Evolutionary conservation across 495 filamentous ascomycete species (phyloP).

Genomic region (Penicillium argentinense): DNA sequence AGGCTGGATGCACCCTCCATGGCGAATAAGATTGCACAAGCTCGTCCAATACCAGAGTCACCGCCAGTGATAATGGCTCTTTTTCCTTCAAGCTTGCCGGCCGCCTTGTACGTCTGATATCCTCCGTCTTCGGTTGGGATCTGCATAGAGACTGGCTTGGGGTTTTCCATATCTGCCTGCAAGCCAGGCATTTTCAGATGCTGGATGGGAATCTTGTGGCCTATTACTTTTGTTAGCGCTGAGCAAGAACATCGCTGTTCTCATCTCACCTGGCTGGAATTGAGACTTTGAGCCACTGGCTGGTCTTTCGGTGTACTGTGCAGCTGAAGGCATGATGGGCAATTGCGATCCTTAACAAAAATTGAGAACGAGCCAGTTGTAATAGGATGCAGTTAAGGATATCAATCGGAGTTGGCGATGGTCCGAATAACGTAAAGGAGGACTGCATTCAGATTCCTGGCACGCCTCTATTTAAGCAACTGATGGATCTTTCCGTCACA

Average conservation of each 20-base stretch:
- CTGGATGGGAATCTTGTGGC: slow-evolving; percentile 69
- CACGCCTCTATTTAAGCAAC: slow-evolving; percentile 5
- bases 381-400: too few relatives aligned
- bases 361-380: too few relatives aligned
- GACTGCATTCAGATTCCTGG: too few relatives aligned
- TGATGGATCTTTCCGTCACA: not conserved
- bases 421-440: not conserved
- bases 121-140: slow-evolving; percentile 70
- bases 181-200: slow-evolving; percentile 67
- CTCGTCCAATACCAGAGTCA: slow-evolving; percentile 81
- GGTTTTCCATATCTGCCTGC: slow-evolving; percentile 64
- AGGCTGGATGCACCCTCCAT: slow-evolving; percentile 79
- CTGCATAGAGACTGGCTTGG: slow-evolving; percentile 60
- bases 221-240: slow-evolving; percentile 33
- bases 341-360: too few relatives aligned
- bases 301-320: slow-evolving; percentile 21
- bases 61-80: slow-evolving; percentile 82
- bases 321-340: slow-evolving; percentile 14
- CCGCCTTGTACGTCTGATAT: slow-evolving; percentile 73
- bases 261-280: slow-evolving; percentile 24
- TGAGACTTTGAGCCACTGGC: slow-evolving; percentile 28
- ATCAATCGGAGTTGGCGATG: too few relatives aligned
- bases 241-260: not conserved
- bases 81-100: slow-evolving; percentile 74
- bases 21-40: slow-evolving; percentile 75